phyloP scores from a whole-genome alignment of 306 rosid species.

The Phaseolus lunatus region DNA sequence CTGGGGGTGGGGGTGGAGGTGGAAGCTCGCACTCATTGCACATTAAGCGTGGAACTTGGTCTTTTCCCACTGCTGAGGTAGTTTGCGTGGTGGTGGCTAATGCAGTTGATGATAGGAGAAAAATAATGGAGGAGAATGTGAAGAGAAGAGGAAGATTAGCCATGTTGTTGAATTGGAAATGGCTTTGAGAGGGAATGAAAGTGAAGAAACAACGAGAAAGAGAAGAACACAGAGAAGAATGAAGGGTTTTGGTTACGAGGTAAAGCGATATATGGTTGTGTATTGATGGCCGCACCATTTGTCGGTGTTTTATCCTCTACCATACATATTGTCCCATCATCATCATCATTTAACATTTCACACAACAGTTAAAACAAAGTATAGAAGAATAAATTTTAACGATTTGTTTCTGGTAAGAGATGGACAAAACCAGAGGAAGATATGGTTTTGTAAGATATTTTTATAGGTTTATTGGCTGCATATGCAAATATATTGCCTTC shows the following conservation, averaged over 20 bases:
- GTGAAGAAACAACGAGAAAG: neutral
- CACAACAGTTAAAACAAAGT: neutral
- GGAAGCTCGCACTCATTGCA: slow-evolving; percentile 54
- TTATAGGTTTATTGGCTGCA: neutral
- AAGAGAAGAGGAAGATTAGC: slow-evolving; percentile 23
- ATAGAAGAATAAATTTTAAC: neutral
- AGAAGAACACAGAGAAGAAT: neutral
- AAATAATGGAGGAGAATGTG: slow-evolving; percentile 4
- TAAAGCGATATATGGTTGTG: slow-evolving; percentile 41
- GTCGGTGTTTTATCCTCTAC: slow-evolving; percentile 75
- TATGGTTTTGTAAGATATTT: neutral
- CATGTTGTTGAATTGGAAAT: neutral
- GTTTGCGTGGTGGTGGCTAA: slow-evolving; percentile 16
- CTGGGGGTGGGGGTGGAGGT: slow-evolving; percentile 48
- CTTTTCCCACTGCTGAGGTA: slow-evolving; percentile 47
- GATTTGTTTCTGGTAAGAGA: neutral
- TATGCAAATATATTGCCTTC: neutral
- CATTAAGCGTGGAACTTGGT: slow-evolving; percentile 54
- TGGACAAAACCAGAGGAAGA: no score
- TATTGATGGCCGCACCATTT: slow-evolving; percentile 68
- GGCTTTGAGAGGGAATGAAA: neutral
- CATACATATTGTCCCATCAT: slow-evolving; percentile 27
- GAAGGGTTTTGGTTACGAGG: neutral
- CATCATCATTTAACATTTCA: neutral
- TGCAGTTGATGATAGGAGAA: slow-evolving; percentile 26